phyloP scores from a whole-genome alignment of 176 grass and related monocot genomes.

The Lolium rigidum region DNA sequence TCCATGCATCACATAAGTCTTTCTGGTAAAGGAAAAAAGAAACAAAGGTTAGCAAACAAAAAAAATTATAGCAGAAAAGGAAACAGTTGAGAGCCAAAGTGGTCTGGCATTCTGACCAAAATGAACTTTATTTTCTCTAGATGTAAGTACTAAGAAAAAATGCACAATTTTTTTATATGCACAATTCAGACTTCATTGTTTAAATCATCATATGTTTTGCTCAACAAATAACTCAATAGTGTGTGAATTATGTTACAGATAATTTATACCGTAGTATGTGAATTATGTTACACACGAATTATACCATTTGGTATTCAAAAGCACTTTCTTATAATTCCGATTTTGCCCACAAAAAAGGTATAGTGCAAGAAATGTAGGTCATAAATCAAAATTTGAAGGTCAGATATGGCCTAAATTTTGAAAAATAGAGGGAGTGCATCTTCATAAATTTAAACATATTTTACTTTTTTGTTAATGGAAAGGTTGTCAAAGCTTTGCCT shows the following conservation, averaged over 20 bases:
- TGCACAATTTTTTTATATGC: background rate
- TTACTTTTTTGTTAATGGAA: constrained; percentile 2
- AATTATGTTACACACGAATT: background rate
- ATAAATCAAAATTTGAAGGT: no score
- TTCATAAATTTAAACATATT: background rate
- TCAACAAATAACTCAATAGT: background rate
- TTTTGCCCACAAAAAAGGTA: background rate
- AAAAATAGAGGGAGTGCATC: no score
- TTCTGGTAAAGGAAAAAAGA: constrained; percentile 53
- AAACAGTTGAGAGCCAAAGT: background rate
- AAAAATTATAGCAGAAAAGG: constrained; percentile 18
- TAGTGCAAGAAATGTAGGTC: background rate
- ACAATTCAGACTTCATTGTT: background rate
- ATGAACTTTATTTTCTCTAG: constrained; percentile 1
- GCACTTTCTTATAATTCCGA: background rate
- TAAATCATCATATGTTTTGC: background rate
- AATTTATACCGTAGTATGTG: background rate
- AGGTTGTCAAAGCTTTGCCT: constrained; percentile 27
- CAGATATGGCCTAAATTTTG: no score
- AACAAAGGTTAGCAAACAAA: constrained; percentile 26
- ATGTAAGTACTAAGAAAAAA: constrained; percentile 6
- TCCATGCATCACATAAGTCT: constrained; percentile 88
- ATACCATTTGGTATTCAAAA: background rate
- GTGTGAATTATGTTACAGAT: background rate
- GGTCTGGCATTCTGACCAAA: background rate